Evolutionary conservation across 306 rosid genomes (phyloP).

Genomic region (Castanea mollissima): DNA sequence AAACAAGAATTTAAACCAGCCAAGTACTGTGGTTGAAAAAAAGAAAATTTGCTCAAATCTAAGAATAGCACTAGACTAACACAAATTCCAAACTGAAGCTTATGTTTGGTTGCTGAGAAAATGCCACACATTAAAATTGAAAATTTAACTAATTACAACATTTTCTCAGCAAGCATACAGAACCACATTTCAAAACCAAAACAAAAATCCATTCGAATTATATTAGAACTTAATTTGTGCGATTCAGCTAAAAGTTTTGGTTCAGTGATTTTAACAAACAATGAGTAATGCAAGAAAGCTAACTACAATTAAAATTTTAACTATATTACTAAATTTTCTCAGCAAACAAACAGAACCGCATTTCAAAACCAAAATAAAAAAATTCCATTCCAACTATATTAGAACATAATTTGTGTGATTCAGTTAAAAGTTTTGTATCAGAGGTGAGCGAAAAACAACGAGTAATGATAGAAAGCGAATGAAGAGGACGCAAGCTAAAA

Average conservation of each 20-base stretch:
- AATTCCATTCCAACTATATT: not conserved
- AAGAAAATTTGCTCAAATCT: not conserved
- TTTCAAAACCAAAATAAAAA: not conserved
- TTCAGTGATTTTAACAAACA: not conserved
- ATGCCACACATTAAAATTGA: not conserved
- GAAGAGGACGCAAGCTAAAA: not conserved
- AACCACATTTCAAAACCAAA: not conserved
- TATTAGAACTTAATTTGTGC: not conserved
- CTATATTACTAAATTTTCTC: not conserved
- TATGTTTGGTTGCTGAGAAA: not conserved
- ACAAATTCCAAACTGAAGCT: not conserved
- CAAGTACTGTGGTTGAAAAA: not conserved
- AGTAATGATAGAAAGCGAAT: not conserved
- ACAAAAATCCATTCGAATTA: not conserved
- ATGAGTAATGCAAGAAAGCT: not conserved
- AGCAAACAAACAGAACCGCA: not conserved
- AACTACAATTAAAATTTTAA: not conserved
- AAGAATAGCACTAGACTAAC: not conserved
- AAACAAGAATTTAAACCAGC: not conserved
- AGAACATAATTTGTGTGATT: not conserved
- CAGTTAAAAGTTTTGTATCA: not conserved
- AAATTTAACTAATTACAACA: not conserved
- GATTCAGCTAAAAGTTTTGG: not conserved
- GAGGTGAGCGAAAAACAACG: not conserved
- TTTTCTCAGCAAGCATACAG: not conserved